Base-by-base conservation (phyloP, 805 yeast genomes). In the Lachancea dasiensis region DNA sequence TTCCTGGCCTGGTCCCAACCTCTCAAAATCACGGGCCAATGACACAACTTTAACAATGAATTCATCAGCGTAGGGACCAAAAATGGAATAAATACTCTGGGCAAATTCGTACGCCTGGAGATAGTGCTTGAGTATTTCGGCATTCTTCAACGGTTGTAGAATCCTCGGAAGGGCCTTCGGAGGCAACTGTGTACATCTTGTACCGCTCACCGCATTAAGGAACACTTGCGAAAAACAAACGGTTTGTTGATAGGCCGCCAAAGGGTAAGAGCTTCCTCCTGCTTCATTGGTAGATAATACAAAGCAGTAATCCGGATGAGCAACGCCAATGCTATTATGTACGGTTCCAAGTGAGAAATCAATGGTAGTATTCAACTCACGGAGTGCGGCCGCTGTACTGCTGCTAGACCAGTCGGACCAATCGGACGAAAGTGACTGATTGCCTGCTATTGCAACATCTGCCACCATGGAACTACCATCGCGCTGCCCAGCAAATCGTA, bases 381-480 rank as follows among this genome's bases (percentile, higher is more conserved):
- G 28, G n/a, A 35, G n/a, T 3, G 10, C 27, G 23, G 27, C 27
- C 10, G 33, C 27, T 3, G 38, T 35, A 7, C 22, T 15, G 22
- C 27, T 18, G 13, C 27, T 15, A 5, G 29, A 25, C 41, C 41
- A 38, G 6, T 21, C n/a, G 3, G 25, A 9, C 40, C 40, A 37
- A 10, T 13, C n/a, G n/a, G n/a, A n/a, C n/a, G n/a, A n/a, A n/a
- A n/a, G n/a, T n/a, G n/a, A n/a, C n/a, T n/a, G n/a, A n/a, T n/a
- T n/a, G n/a, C n/a, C 14, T 6, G 25, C 13, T 10, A 14, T 15
- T 8, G 21, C 14, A 3, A 7, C 21, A 4, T 7, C 19, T 11
- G 8, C 23, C 20, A 22, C 28, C 4, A 27, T 16, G 4, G 23
- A 4, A 18, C 10, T 28, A 11, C 11, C 14, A 10, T 21, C 13